Base-by-base conservation (phyloP, 805 yeast species). In the Naumovozyma castellii region DNA sequence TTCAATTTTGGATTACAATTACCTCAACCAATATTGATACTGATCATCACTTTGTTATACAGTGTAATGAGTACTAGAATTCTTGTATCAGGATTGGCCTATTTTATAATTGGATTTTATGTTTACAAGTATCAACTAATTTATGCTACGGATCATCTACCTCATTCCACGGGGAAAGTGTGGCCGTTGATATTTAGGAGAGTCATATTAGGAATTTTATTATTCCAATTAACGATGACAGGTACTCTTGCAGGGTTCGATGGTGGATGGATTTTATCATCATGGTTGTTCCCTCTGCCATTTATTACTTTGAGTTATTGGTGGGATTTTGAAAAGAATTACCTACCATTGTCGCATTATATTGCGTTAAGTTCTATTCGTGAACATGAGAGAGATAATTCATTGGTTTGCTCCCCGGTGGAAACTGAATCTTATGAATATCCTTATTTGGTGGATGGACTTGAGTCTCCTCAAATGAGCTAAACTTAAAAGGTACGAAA, bases 161-260 rank as follows among this genome's bases (percentile, higher is more conserved):
- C 94, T 30, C 97, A 92, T 62, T 87, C 96, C 0, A 92, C 96
- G 0, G 98, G 97, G 1, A 84, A 83, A 56, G 94, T 90, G 1
- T 90, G 97, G 97, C 95, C 96, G 0, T 67, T 87, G 36, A 79
- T 90, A 2, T 82, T 84, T 54, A 71, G 95, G 50, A 71, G 98
- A 48, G 76, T 88, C 1, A 76, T 84, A 40, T 56, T 86, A 42
- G 97, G 97, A 0, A 62, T 90, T 18, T 61, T 84, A 27, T 67
- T 90, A 13, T 87, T 90, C 59, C 98, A 92, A 56, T 63, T 90
- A 43, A 86, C 95, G 10, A 87, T 88, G 84, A 86, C 90, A 0
- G 97, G 97, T 2, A 78, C 94, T 0, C 68, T 90, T 43, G 87
- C 84, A 0, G 73, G 75, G 2, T 71, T 85, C 41, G 86, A 83